Base-by-base conservation (phyloP, 805 yeast genomes). In the Huiozyma sinensis region DNA sequence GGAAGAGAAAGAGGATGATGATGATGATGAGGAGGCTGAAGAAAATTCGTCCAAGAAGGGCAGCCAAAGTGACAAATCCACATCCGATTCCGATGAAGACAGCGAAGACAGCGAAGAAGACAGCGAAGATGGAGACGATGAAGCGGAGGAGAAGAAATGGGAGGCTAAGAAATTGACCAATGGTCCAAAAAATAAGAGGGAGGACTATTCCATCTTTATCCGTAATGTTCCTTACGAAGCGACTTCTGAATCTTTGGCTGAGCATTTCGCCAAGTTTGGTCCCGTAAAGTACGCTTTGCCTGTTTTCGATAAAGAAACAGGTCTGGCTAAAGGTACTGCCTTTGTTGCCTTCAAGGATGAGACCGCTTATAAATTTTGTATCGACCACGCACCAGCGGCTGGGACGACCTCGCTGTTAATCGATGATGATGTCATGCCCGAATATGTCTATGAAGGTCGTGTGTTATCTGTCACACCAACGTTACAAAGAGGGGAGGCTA, bases 141-240 rank as follows among this genome's bases (percentile, higher is more conserved):
- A 61, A 28, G 60, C 56, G 39, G 59, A 56, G 28, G 57, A 53
- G 29, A 31, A 37, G 31, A n/a, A 35, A 28, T 32, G 13, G 17
- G 24, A 17, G 24, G 24, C 24, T 4, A 61, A 61, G 33, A 65
- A 57, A 48, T 65, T 66, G 42, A 68, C 68, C 45, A 30, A 28
- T 37, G 28, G 36, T 11, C 46, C 37, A 33, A 60, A 63, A 37
- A 83, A 84, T 62, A 81, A 69, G 60, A 81, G 77, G 59, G 92
- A 83, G 53, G 69, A 74, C 6, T 83, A 57, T 50, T 81, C 95
- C 5, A 64, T 92, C 27, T 92, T 92, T 59, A 85, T 92, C 8
- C 78, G 98, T 58, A 92, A 92, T 57, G 77, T 92, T 33, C 97
- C 98, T 1, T 92, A 90, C 58, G 96, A 87, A 63, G 94, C 96